Evolutionary conservation across 2,329 filamentous ascomycete genomes (phyloP), one percentile per base, ranked within the genome.

Genomic region (Sclerotinia spermophila): DNA sequence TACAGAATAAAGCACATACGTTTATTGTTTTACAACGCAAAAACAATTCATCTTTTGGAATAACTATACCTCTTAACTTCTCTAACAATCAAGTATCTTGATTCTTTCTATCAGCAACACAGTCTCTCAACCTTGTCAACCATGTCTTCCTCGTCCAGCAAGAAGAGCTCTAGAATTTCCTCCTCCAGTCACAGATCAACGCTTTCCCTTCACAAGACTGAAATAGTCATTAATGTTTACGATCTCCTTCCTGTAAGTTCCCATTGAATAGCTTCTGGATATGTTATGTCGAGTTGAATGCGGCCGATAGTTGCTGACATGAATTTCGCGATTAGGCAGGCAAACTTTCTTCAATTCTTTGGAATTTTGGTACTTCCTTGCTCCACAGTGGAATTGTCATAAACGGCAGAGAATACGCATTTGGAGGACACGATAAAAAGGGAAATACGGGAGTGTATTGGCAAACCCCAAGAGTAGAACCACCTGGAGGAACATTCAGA

Each of bases 301-400:
- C 38, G 35, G 38, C 30, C 35, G 35, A 55, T 30, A 17, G 27
- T 69, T 56, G 38, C 45, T 69, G 44, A 65, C 48, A 27, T 19
- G 73, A 65, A 72, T 73, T 68, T 45, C 70, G 33, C 62, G 11
- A 19, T 74, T 72, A 93, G 87, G 91, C 92, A 55, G 91, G 92
- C 65, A 88, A 89, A 75, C 80, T 96, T 53, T 90, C 92, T n/a
- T 89, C 90, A 0, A 76, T 93, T 19, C 85, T 96, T 42, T 96
- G 93, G 93, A 86, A 89, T 30, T 79, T 95, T 69, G 93, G 93
- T 71, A 87, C 90, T 60, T 92, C 90, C 7, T 87, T 96, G 45
- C 86, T 96, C 7, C 93, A 96, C 79, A 92, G 92, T 0, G 93
- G 92, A 67, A 90, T 96, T 68, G 92, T 94, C 55, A 92, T 96